phyloP scores from a whole-genome alignment of 306 rosid species.

The Gleditsia sinensis region DNA sequence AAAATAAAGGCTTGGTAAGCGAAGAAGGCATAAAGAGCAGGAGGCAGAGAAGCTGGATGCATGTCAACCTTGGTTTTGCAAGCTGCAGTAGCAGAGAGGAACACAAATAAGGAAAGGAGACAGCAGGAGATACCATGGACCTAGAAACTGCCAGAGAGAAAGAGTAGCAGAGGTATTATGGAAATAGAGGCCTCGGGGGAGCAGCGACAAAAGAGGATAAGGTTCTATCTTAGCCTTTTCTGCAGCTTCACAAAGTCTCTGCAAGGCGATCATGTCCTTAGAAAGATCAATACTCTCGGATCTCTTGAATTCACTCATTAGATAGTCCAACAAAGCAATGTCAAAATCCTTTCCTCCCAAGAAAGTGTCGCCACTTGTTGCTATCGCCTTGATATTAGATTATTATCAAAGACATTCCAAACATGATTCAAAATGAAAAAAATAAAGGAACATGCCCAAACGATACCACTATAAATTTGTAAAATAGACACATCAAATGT shows the following conservation, averaged over 20 bases:
- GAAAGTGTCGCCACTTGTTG: slow-evolving; percentile 94
- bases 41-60: no score
- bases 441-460: slow-evolving; percentile 57
- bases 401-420: background rate
- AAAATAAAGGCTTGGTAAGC: no score
- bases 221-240: slow-evolving; percentile 97
- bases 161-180: no score
- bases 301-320: slow-evolving; percentile 81
- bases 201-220: no score
- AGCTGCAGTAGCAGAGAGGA: no score
- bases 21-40: no score
- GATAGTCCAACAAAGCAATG: slow-evolving; percentile 75
- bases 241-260: slow-evolving; percentile 95
- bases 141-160: no score
- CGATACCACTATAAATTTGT: slow-evolving; percentile 92
- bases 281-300: slow-evolving; percentile 77
- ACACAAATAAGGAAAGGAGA: no score
- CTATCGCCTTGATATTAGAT: slow-evolving; percentile 64
- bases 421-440: background rate
- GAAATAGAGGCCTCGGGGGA: no score
- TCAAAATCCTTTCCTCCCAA: slow-evolving; percentile 98
- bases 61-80: no score
- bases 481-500: slow-evolving; percentile 95
- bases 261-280: slow-evolving; percentile 87
- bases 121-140: no score